Evolutionary conservation across 495 filamentous ascomycete genomes (phyloP), one percentile per base, ranked within the genome.

Genomic region (Annulohypoxylon moriforme): DNA sequence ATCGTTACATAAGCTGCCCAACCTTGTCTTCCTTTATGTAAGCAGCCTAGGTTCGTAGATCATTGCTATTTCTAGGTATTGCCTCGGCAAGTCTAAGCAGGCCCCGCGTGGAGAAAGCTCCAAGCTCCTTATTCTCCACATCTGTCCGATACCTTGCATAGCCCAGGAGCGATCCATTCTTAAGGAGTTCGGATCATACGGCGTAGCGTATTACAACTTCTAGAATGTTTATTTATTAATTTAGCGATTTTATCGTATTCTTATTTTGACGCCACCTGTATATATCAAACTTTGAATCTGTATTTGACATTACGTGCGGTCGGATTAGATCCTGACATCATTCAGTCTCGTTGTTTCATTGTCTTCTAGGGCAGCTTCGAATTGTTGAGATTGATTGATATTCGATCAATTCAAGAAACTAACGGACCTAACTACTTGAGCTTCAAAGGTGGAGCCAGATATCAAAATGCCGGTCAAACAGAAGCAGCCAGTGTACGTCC

Each of bases 401-500:
- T 36, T 36, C 3, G 14, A 20, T n/a, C 29, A 56, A 24, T 56
- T 18, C 6, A 7, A 20, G n/a, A 36, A 1, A 56, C 16, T 7
- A 11, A 34, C 50, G 29, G 14, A 55, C 4, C 7, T 34, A 13
- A 25, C 4, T 53, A 53, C 9, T 20, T 20, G n/a, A 34, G n/a
- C n/a, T 13, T 55, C 50, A 7, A 18, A 18, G 14, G 50, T 47
- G 24, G 24, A 62, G 27, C 38, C 24, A 40, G 20, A 60, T 33
- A 22, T 34, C 62, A 77, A 69, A 27, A 85, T 85, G 83, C 79
- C 81, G 27, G 80, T 80, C 75, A 83, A 81, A 61, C 75, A 80
- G 38, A 81, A 81, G 64, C 73, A 81, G 63, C 82, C 83, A 5
- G 78, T 78, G 73, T 98, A 97, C 84, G 93, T 98, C 78, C 89